Percentiles rank a stretch among this genome's conserved stretches.
Conservation (phyloP, 768 basidiomycete genomes). For the Suillus lakei region DNA sequence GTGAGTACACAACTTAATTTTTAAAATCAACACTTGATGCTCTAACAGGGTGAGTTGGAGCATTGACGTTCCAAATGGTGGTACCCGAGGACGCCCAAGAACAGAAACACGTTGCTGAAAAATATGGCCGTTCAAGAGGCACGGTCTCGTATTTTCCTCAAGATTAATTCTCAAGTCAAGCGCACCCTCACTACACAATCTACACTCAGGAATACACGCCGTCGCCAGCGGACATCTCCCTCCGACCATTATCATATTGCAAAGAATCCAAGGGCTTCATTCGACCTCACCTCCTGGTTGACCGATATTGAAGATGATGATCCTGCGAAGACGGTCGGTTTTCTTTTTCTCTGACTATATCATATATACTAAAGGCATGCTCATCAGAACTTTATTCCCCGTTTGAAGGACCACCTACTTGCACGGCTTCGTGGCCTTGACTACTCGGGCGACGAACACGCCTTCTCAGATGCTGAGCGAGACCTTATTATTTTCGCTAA, state of each 20-base stretch:
- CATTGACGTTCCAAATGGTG: conserved; percentile 41
- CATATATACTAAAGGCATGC: conserved; percentile 9
- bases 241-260: conserved; percentile 28
- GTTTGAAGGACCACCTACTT: conserved; percentile 27
- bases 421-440: conserved; percentile 9
- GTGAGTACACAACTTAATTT: conserved; percentile 12
- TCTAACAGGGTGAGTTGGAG: conserved; percentile 40
- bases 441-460: too few relatives aligned
- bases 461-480: too few relatives aligned
- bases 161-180: conserved; percentile 14
- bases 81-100: conserved; percentile 42
- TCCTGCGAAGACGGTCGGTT: conserved; percentile 25
- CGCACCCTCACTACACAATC: too few relatives aligned
- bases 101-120: conserved; percentile 15
- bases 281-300: conserved; percentile 18
- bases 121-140: conserved; percentile 32
- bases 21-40: neutral
- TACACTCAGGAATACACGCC: too few relatives aligned
- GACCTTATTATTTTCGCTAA: too few relatives aligned
- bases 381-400: conserved; percentile 25
- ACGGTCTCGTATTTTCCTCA: conserved; percentile 20
- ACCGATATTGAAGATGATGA: conserved; percentile 19
- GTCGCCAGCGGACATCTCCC: neutral
- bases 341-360: neutral
- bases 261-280: conserved; percentile 7